A percentile compares a stretch with the other conserved stretches of the same genome.
Evolutionary conservation across 345 rosid species (phyloP).

Genomic region (Schrenkiella parvula): DNA sequence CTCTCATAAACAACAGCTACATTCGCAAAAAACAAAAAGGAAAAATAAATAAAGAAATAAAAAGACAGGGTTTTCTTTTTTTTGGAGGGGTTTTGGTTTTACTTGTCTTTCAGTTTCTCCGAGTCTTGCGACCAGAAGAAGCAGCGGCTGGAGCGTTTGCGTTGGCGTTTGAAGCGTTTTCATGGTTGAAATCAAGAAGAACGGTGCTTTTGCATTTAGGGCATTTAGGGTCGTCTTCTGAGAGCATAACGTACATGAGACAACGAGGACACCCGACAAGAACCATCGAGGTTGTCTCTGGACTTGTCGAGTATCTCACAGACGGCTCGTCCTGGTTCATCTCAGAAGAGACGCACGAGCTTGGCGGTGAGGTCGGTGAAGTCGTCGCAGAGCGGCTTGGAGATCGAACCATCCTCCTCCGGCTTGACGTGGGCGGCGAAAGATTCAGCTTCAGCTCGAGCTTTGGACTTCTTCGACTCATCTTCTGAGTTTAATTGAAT

Average conservation of each 20-base stretch:
- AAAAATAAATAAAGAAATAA: not conserved
- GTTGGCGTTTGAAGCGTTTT: conserved; percentile 31
- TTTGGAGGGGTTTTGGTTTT: conserved; percentile 8
- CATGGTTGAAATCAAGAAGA: conserved; percentile 71
- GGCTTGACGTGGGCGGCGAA: conserved; percentile 62
- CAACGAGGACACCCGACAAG: conserved; percentile 93
- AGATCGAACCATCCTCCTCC: conserved; percentile 43
- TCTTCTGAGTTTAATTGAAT: conserved; percentile 24
- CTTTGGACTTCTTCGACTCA: conserved; percentile 85
- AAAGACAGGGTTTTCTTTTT: not conserved
- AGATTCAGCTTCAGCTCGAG: conserved; percentile 88
- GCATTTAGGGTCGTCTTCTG: conserved; percentile 76
- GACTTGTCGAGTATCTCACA: conserved; percentile 55
- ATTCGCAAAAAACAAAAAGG: not conserved
- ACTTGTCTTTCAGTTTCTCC: conserved; percentile 36
- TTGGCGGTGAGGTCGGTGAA: conserved; percentile 84
- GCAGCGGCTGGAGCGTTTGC: conserved; percentile 11
- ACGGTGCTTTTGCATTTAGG: conserved; percentile 92
- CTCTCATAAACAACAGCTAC: conserved; percentile 27
- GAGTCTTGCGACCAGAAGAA: conserved; percentile 32
- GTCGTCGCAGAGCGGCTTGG: conserved; percentile 61
- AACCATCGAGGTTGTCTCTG: conserved; percentile 91
- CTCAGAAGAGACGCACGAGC: conserved; percentile 91
- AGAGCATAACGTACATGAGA: conserved; percentile 90
- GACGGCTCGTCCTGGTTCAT: conserved; percentile 48